These are phyloP conservation scores for Psophocarpus tetragonolobus DNA, from an alignment of 306 rosid genomes.

Conservation along the genomic window DNA sequence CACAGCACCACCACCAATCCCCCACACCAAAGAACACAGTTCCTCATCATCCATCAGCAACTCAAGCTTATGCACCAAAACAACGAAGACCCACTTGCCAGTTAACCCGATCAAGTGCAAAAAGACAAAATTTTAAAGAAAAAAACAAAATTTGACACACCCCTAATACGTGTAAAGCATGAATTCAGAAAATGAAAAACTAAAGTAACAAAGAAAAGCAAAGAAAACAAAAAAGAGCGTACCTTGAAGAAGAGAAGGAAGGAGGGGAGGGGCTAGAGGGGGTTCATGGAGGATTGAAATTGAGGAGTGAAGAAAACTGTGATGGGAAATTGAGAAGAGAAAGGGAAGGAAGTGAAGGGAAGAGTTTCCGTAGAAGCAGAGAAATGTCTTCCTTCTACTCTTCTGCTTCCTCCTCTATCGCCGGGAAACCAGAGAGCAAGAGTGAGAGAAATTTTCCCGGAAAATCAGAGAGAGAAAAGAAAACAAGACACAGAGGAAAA, in stretches of 20 bases:
- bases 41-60: slow-evolving; percentile 24
- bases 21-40: slow-evolving; percentile 32
- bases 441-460: slow-evolving; percentile 40
- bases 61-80: slow-evolving; percentile 32
- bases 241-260: slow-evolving; percentile 33
- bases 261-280: slow-evolving; percentile 30
- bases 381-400: slow-evolving; percentile 79
- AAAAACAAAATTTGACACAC: slow-evolving; percentile 26
- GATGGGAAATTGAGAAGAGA: slow-evolving; percentile 39
- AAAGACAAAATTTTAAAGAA: neutral
- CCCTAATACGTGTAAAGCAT: slow-evolving; percentile 28
- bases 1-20: slow-evolving; percentile 37
- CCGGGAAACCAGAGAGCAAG: slow-evolving; percentile 72
- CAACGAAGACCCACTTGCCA: slow-evolving; percentile 43
- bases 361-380: slow-evolving; percentile 87
- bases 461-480: slow-evolving; percentile 26
- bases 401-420: slow-evolving; percentile 78
- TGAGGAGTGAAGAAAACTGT: slow-evolving; percentile 18
- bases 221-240: slow-evolving; percentile 12
- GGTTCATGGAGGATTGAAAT: slow-evolving; percentile 39
- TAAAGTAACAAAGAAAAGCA: neutral
- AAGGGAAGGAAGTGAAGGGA: slow-evolving; percentile 33
- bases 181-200: neutral
- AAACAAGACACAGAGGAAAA: slow-evolving; percentile 40
- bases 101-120: slow-evolving; percentile 32